phyloP scores from a whole-genome alignment of 1,139 yeast genomes.

The Nakaseomyces sp. region DNA sequence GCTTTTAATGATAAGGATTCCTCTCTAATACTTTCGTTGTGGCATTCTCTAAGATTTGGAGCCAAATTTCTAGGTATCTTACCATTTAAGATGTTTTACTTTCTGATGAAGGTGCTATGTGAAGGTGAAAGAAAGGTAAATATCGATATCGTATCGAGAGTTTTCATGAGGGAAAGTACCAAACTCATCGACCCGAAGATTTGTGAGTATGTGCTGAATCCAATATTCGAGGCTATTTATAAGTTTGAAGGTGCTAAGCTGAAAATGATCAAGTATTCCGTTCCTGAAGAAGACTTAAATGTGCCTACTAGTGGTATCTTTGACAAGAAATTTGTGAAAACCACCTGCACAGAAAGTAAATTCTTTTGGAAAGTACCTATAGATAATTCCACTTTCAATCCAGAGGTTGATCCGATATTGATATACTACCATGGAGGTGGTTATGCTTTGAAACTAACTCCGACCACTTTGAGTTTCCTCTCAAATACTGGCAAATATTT shows the following conservation, averaged over 20 bases:
- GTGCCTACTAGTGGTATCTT: slow-evolving; percentile 4
- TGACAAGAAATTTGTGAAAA: slow-evolving; percentile 2
- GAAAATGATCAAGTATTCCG: background rate
- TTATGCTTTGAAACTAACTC: slow-evolving; percentile 14
- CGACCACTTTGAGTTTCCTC: slow-evolving; percentile 13
- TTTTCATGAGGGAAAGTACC: slow-evolving; percentile 17
- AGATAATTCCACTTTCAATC: slow-evolving; percentile 10
- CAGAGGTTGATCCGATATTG: slow-evolving; percentile 13
- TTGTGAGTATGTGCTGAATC: slow-evolving; percentile 14
- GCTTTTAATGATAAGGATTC: background rate
- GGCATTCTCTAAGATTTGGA: slow-evolving; percentile 4
- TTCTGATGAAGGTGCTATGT: slow-evolving; percentile 2
- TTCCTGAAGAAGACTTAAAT: slow-evolving; percentile 4
- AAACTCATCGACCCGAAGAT: slow-evolving; percentile 10
- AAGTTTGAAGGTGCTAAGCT: background rate
- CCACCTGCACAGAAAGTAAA: background rate
- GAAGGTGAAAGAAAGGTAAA: slow-evolving; percentile 4
- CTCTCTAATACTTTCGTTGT: background rate
- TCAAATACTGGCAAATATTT: slow-evolving; percentile 10
- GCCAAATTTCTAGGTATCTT: slow-evolving; percentile 3
- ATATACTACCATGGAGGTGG: slow-evolving; percentile 24
- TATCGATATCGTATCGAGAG: slow-evolving; percentile 8
- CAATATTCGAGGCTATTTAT: slow-evolving; percentile 11
- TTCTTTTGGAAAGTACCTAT: slow-evolving; percentile 2
- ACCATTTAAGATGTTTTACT: slow-evolving; percentile 6